Base-by-base conservation (phyloP, 2,329 filamentous ascomycete species). In the Penicillium janthinellum region DNA sequence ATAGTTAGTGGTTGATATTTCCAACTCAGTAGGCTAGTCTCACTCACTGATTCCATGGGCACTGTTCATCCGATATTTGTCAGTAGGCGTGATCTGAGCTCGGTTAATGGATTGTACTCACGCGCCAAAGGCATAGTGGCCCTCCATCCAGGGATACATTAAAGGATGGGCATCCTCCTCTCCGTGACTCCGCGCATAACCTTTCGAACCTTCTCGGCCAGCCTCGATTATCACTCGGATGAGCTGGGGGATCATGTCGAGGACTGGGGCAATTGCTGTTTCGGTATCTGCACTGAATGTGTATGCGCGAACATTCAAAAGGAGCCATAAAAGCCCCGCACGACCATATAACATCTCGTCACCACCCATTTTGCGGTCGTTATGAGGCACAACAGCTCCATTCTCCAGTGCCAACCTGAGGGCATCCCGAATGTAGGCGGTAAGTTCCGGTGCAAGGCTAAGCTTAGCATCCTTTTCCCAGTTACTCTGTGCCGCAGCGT, bases 311-410 rank as follows among this genome's bases (percentile, higher is more conserved):
- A 78, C 59, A 35, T 76, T 77, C 44, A 78, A 45, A 5, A 78
- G 59, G 1, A 65, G 61, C 72, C 73, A 76, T 1, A 79, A 57
- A 5, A 79, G 61, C 0, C 77, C 77, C 35, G 72, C 70, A 20
- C 77, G 73, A 10, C 77, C 77, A 57, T 71, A 78, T 4, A 79
- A 44, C 35, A 77, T 61, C 52, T 79, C 77, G 51, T 79, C 77
- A 1, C 68, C 71, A 8, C 77, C 77, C 53, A 73, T 69, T 15
- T 64, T 64, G 12, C 62, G 64, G 38, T 63, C 69, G 50, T 61
- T 63, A 56, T 73, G 67, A 31, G 64, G 38, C 39, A 75, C 61
- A 10, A 70, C 44, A 39, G 64, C 64, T 0, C 66, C 70, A 58
- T 76, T 73, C 8, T 64, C 56, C 5, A 77, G 63, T 1, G 76